These are phyloP conservation scores for Daldinia eschscholtzii DNA, from an alignment of 2,329 filamentous ascomycete species.

Conservation along the genomic window DNA sequence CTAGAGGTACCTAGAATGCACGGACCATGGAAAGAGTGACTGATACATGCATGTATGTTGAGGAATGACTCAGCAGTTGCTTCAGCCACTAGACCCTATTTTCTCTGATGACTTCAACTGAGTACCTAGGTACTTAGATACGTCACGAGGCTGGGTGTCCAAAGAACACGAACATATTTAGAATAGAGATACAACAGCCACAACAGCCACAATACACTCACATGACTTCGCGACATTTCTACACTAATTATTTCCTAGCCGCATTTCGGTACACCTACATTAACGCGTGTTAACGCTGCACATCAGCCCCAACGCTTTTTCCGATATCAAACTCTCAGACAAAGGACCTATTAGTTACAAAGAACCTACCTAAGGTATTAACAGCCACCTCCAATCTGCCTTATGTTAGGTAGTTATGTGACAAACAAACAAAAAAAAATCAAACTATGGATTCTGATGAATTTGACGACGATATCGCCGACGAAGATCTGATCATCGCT, in stretches of 20 bases:
- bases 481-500: constrained; percentile 74
- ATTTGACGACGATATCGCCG: constrained; percentile 73
- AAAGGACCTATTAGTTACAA: background rate
- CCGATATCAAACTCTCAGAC: background rate
- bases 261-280: constrained; percentile 23
- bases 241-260: constrained; percentile 21
- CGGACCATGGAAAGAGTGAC: background rate
- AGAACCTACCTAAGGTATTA: background rate
- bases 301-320: constrained; percentile 2
- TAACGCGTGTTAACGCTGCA: constrained; percentile 18
- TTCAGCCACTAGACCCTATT: constrained; percentile 2
- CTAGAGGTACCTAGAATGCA: background rate
- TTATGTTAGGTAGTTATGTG: constrained; percentile 32
- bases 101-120: too few species aligned
- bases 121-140: background rate
- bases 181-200: background rate
- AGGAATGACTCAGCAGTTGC: constrained; percentile 1
- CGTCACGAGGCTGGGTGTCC: background rate
- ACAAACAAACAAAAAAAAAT: constrained; percentile 33
- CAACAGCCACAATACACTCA: constrained; percentile 18
- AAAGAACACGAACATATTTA: too few species aligned
- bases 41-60: background rate
- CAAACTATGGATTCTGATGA: constrained; percentile 68
- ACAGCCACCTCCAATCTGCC: background rate
- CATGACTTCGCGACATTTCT: constrained; percentile 36